phyloP scores from a whole-genome alignment of 371 early-diverging fungal species.

The Polyrhizophydium stewartii region DNA sequence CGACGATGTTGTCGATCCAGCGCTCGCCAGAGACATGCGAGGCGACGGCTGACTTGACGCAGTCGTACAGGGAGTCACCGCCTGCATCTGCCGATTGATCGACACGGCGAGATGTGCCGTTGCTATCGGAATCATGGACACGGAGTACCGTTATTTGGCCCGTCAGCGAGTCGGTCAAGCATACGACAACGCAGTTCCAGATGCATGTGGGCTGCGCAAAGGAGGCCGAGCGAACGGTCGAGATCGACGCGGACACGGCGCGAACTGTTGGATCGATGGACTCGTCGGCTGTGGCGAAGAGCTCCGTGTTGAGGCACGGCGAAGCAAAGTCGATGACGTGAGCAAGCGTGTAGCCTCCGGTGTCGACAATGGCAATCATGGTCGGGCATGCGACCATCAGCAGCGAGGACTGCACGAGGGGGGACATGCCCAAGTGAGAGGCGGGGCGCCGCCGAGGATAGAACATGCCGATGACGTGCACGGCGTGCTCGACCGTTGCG shows the following conservation, averaged over 20 bases:
- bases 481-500: background rate
- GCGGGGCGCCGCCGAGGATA: too few relatives aligned
- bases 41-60: slow-evolving; percentile 1
- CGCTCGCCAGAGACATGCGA: slow-evolving; percentile 1
- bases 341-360: slow-evolving; percentile 5
- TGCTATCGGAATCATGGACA: background rate
- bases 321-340: background rate
- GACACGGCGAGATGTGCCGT: background rate
- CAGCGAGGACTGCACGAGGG: background rate
- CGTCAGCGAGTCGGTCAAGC: background rate
- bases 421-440: too few relatives aligned
- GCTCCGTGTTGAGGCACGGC: background rate
- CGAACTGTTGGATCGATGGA: background rate
- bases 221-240: background rate
- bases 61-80: background rate
- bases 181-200: background rate
- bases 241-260: background rate
- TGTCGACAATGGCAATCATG: slow-evolving; percentile 5
- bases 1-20: slow-evolving; percentile 10
- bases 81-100: background rate
- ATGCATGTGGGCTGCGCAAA: background rate
- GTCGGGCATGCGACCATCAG: slow-evolving; percentile 7
- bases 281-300: background rate
- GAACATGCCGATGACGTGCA: background rate
- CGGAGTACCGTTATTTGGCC: slow-evolving; percentile 2